These are phyloP conservation scores for Graphiopsis chlorocephala DNA, from an alignment of 2,329 filamentous ascomycete genomes.

Conservation along the genomic window DNA sequence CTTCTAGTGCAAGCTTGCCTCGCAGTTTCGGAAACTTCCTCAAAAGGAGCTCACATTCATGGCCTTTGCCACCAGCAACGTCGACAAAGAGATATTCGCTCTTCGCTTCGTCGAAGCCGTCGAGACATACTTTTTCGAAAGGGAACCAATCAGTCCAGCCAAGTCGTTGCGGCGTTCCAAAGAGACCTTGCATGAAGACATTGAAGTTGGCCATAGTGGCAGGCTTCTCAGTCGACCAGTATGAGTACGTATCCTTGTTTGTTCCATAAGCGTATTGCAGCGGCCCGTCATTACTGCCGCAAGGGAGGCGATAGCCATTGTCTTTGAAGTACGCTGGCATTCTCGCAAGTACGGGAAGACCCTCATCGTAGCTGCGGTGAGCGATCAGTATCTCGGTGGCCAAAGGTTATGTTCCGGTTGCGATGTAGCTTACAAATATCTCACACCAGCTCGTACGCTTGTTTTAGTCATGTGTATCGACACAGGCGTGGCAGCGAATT, in stretches of 20 bases:
- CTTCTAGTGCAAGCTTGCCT: background rate
- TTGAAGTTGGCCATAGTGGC: slow-evolving; percentile 14
- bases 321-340: slow-evolving; percentile 14
- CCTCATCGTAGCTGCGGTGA: background rate
- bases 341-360: background rate
- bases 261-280: slow-evolving; percentile 12
- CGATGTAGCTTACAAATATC: background rate
- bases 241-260: background rate
- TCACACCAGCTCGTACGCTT: background rate
- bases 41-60: background rate
- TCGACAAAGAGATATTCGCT: slow-evolving; percentile 14
- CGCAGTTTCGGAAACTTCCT: background rate
- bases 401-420: background rate
- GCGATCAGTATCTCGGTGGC: background rate
- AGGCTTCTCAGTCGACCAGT: slow-evolving; percentile 10
- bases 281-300: slow-evolving; percentile 10
- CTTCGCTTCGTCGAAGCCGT: slow-evolving; percentile 18
- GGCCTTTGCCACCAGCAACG: background rate
- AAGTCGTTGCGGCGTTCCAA: slow-evolving; percentile 13
- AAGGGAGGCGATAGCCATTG: slow-evolving; percentile 11
- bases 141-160: slow-evolving; percentile 14
- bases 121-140: slow-evolving; percentile 2
- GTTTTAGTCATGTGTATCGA: background rate
- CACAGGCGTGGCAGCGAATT: background rate
- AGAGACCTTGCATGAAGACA: slow-evolving; percentile 14